Conservation (phyloP, 306 rosid genomes). For the Lathyrus sativus region DNA sequence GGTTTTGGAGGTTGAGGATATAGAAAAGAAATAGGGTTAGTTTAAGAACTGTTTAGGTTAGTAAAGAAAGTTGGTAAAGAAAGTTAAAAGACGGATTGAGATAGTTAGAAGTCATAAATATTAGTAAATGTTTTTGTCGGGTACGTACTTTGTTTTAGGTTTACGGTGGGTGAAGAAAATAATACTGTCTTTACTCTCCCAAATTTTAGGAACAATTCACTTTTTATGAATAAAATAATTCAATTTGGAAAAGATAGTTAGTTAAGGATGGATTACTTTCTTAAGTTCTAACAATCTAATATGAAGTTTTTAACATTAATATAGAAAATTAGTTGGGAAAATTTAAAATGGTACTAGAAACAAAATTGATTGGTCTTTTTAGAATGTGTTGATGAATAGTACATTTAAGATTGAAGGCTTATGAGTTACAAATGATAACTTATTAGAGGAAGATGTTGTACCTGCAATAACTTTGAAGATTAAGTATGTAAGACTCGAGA, state of each 20-base stretch:
- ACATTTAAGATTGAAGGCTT: too few relatives aligned
- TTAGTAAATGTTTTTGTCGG: constrained; percentile 37
- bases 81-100: constrained; percentile 29
- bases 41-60: neutral
- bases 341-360: too few relatives aligned
- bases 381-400: too few relatives aligned
- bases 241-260: neutral
- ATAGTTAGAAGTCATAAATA: constrained; percentile 34
- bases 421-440: too few relatives aligned
- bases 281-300: too few relatives aligned
- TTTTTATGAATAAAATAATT: neutral
- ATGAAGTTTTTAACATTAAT: too few relatives aligned
- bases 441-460: too few relatives aligned
- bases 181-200: neutral
- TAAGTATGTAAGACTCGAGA: too few relatives aligned
- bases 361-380: too few relatives aligned
- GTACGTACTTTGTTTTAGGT: constrained; percentile 16
- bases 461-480: too few relatives aligned
- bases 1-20: neutral
- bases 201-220: neutral
- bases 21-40: neutral
- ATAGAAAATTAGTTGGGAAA: too few relatives aligned
- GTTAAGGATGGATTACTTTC: neutral
- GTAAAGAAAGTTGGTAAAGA: constrained; percentile 31
- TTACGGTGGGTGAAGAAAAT: constrained; percentile 10